Evolutionary conservation across 192 early-diverging fungal genomes (phyloP).

Genomic region (Podila epigama): DNA sequence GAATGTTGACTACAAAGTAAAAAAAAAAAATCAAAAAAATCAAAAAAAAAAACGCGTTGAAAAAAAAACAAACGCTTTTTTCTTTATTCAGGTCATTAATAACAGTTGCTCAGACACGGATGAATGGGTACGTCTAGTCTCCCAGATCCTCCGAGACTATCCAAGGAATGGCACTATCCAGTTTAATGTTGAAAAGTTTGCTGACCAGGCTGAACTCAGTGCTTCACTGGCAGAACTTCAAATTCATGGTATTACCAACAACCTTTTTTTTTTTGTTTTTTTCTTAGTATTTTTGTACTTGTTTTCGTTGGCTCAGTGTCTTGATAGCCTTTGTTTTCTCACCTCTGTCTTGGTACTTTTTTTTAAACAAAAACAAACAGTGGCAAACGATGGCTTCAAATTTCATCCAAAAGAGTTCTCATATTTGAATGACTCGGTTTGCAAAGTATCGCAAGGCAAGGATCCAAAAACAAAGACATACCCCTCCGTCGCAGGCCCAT

Average conservation of each 20-base stretch:
- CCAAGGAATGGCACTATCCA: conserved; percentile 25
- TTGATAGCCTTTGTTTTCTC: conserved; percentile 11
- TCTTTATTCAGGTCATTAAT: conserved; percentile 24
- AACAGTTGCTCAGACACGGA: conserved; percentile 29
- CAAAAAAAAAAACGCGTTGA: no score
- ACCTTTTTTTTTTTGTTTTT: neutral
- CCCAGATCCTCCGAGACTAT: conserved; percentile 40
- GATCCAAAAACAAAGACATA: conserved; percentile 33
- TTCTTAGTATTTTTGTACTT: conserved; percentile 3
- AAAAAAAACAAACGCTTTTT: no score
- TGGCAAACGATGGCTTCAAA: conserved; percentile 34
- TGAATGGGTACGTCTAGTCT: conserved; percentile 36
- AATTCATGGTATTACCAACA: conserved; percentile 14
- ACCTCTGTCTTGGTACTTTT: neutral
- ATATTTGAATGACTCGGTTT: conserved; percentile 36
- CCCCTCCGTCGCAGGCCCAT: conserved; percentile 36
- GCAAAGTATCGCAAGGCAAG: conserved; percentile 26
- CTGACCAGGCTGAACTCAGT: conserved; percentile 32
- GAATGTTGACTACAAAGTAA: no score
- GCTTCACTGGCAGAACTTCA: conserved; percentile 15
- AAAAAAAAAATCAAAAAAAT: no score
- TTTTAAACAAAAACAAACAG: neutral
- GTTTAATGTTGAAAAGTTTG: conserved; percentile 45
- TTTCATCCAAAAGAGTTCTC: conserved; percentile 46
- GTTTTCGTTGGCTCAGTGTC: conserved; percentile 10